A percentile compares a stretch with the other conserved stretches of the same genome.
These are phyloP conservation scores for Botrytis paeoniae DNA, from an alignment of 2,329 filamentous ascomycete genomes.

Conservation along the genomic window DNA sequence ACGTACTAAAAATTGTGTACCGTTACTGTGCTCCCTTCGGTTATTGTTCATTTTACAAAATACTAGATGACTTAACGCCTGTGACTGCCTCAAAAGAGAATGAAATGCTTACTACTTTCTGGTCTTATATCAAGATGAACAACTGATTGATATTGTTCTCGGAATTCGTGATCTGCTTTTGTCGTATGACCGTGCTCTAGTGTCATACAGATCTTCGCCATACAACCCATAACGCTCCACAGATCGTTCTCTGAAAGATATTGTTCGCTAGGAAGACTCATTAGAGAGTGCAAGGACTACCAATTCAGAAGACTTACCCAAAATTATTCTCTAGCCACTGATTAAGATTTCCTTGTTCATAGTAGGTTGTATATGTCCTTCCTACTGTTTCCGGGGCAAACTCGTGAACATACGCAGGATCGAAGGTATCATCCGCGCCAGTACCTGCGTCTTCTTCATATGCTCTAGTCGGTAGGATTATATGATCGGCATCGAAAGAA, in stretches of 20 bases:
- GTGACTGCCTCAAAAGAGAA: not conserved
- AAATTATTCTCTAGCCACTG: not conserved
- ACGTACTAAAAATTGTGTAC: not conserved
- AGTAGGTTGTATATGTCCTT: not conserved
- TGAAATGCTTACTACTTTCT: not conserved
- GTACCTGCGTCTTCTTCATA: not conserved
- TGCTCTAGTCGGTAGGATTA: not conserved
- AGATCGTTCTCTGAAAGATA: not conserved
- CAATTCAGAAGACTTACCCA: not conserved
- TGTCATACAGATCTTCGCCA: not conserved
- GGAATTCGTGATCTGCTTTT: fast-evolving
- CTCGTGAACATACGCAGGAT: conserved; percentile 4
- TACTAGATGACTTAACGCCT: not conserved
- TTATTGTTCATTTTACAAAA: not conserved
- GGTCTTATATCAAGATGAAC: conserved; percentile 10
- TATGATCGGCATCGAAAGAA: fast-evolving
- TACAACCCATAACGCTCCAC: not conserved
- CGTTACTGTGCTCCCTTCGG: not conserved
- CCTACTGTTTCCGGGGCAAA: not conserved
- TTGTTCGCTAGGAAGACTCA: not conserved
- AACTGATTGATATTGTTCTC: not conserved
- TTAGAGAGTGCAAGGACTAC: not conserved
- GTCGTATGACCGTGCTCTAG: not conserved
- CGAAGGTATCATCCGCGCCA: not conserved
- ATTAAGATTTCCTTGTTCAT: not conserved